Conservation (phyloP, 129 eudicot species). For the Scalesia atractyloides region DNA sequence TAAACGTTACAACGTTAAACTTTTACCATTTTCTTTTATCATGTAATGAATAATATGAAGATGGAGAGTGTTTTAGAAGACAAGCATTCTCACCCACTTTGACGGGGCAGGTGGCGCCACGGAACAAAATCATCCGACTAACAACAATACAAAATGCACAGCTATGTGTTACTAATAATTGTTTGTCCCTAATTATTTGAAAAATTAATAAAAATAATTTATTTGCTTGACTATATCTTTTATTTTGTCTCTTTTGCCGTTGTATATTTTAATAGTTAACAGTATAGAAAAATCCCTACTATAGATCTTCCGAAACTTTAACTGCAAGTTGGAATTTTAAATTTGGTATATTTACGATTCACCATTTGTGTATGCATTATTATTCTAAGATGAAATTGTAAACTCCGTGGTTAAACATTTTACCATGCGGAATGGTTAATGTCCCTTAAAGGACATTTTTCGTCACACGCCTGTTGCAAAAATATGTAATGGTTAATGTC, state of each 20-base stretch:
- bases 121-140: neutral
- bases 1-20: neutral
- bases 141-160: constrained; percentile 12
- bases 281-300: neutral
- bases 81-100: constrained; percentile 9
- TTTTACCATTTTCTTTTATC: neutral
- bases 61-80: constrained; percentile 11
- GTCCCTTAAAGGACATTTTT: too few species aligned
- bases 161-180: neutral
- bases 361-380: neutral
- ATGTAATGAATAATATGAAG: neutral
- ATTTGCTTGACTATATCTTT: constrained; percentile 13
- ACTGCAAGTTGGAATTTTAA: neutral
- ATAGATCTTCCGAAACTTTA: neutral
- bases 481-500: too few species aligned
- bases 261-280: neutral
- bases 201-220: neutral
- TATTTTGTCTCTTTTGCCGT: neutral
- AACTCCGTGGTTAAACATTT: neutral
- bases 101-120: constrained; percentile 21
- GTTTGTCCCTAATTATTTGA: too few species aligned
- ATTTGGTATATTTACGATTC: neutral
- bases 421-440: too few species aligned
- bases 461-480: too few species aligned
- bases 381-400: neutral